Conservation (phyloP, 1,284 basidiomycete genomes). For the Leccinum griseonigrum region DNA sequence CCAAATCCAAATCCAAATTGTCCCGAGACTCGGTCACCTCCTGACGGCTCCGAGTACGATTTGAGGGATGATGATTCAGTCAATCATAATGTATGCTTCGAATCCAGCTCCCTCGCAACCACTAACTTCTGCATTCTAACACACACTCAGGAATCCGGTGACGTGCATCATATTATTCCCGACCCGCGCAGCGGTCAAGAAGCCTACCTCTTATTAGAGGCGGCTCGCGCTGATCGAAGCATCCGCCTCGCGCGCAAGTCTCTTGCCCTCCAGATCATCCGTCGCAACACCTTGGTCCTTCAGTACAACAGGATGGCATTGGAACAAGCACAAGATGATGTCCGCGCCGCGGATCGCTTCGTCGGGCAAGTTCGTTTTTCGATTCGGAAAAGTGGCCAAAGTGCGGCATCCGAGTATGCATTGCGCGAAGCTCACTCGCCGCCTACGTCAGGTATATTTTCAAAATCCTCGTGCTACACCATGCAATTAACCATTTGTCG, state of each 20-base stretch:
- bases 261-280: neutral
- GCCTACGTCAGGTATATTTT: neutral
- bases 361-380: neutral
- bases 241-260: neutral
- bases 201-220: slow-evolving; percentile 1
- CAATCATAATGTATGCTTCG: neutral
- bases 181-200: neutral
- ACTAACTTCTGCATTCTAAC: neutral
- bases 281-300: neutral
- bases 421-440: neutral
- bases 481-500: neutral
- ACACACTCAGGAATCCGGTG: neutral
- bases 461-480: neutral
- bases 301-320: neutral
- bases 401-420: neutral
- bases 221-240: neutral
- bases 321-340: neutral
- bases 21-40: neutral
- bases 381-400: neutral
- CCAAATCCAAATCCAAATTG: neutral
- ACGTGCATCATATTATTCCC: neutral
- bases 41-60: neutral
- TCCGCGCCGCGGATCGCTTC: neutral
- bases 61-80: neutral
- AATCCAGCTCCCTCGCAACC: too few species aligned